Conservation (phyloP, 192 early-diverging fungal species). For the Backusella morwellensis region DNA sequence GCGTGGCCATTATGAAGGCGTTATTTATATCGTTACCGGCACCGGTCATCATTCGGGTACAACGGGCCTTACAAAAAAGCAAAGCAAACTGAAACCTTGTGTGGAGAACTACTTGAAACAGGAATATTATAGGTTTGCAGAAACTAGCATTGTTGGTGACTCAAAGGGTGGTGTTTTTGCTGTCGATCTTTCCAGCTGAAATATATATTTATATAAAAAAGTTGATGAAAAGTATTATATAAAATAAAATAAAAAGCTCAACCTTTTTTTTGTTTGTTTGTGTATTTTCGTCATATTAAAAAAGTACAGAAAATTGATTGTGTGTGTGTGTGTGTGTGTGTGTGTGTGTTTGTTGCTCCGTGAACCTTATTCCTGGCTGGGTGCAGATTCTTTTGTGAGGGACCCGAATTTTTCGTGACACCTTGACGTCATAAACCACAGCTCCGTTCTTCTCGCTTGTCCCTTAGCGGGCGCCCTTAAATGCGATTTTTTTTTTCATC, state of each 20-base stretch:
- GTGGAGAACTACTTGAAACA: conserved; percentile 20
- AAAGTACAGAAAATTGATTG: background rate
- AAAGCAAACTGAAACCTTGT: conserved; percentile 25
- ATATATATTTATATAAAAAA: background rate
- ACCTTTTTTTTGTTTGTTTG: background rate
- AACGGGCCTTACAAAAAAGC: conserved; percentile 11
- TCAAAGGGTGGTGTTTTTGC: conserved; percentile 27
- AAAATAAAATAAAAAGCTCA: too few relatives aligned
- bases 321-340: background rate
- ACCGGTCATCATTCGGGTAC: conserved; percentile 43
- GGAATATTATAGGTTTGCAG: conserved; percentile 21
- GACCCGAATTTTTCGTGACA: background rate
- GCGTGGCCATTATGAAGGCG: conserved; percentile 37
- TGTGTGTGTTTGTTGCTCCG: background rate
- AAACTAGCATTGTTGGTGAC: conserved; percentile 25
- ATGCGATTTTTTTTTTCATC: background rate
- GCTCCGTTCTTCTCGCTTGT: background rate
- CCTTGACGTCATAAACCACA: background rate
- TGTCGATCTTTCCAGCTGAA: conserved; percentile 20
- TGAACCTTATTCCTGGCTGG: background rate
- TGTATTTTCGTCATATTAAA: background rate
- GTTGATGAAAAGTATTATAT: background rate
- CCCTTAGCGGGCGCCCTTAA: background rate
- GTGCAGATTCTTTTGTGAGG: background rate
- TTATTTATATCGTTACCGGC: conserved; percentile 51